A percentile compares a stretch with the other conserved stretches of the same genome.
phyloP scores from a whole-genome alignment of 176 grass and related monocot genomes.

The Avena insularis region DNA sequence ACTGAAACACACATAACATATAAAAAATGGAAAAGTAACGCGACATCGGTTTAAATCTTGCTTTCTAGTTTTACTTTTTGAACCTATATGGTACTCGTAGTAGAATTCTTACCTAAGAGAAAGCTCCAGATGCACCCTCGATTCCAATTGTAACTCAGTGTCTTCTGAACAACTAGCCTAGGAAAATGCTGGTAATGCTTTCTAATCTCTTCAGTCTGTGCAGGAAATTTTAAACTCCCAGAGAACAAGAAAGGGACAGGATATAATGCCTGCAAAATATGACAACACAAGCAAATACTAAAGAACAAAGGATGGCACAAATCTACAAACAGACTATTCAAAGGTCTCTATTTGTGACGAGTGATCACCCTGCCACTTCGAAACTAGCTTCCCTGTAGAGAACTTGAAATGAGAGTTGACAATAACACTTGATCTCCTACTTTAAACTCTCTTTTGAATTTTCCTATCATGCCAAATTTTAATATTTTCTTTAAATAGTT shows the following conservation, averaged over 20 bases:
- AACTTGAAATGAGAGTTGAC: no score
- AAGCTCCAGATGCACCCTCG: conserved; percentile 85
- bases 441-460: no score
- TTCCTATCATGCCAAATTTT: no score
- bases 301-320: conserved; percentile 3
- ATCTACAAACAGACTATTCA: background rate
- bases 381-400: no score
- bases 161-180: conserved; percentile 55
- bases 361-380: background rate
- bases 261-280: conserved; percentile 73
- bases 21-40: background rate
- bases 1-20: conserved; percentile 55
- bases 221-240: conserved; percentile 77
- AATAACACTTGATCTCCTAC: no score
- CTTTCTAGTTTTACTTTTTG: conserved; percentile 31
- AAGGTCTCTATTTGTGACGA: background rate
- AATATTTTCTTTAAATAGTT: no score
- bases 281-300: background rate
- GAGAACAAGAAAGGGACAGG: conserved; percentile 94
- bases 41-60: conserved; percentile 14
- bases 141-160: conserved; percentile 47
- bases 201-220: conserved; percentile 68
- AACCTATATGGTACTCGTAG: background rate
- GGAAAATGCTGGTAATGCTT: conserved; percentile 72
- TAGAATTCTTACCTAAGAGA: conserved; percentile 71